These are phyloP conservation scores for Phaffomyces antillensis DNA, from an alignment of 805 yeast species.

Conservation along the genomic window DNA sequence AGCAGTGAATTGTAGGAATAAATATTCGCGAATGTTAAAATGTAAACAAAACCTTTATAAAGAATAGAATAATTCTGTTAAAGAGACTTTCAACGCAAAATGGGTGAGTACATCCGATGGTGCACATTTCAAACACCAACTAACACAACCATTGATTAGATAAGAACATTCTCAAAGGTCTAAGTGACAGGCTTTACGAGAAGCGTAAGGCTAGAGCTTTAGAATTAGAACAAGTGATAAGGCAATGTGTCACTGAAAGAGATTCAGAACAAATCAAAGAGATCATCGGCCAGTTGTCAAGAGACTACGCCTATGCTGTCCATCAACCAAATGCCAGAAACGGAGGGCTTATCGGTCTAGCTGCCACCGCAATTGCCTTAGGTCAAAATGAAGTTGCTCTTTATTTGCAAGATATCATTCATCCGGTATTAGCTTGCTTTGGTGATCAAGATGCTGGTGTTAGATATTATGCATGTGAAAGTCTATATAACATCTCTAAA, in stretches of 20 bases:
- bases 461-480: constrained; percentile 93
- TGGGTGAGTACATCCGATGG: not conserved
- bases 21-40: too few relatives aligned
- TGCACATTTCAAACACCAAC: not conserved
- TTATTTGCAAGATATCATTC: constrained; percentile 78
- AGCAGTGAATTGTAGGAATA: constrained; percentile 10
- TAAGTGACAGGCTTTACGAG: constrained; percentile 68
- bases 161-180: constrained; percentile 57
- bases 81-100: not conserved
- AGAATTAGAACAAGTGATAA: constrained; percentile 71
- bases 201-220: constrained; percentile 72
- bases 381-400: constrained; percentile 78
- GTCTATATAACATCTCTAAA: constrained; percentile 90
- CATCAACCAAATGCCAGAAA: constrained; percentile 85
- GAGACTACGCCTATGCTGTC: constrained; percentile 73
- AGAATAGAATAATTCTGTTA: too few relatives aligned
- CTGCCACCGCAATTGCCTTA: constrained; percentile 90
- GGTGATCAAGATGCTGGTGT: constrained; percentile 98
- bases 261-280: constrained; percentile 53
- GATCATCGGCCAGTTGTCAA: constrained; percentile 65
- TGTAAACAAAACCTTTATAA: too few relatives aligned
- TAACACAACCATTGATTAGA: constrained; percentile 32
- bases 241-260: constrained; percentile 54
- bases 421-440: constrained; percentile 91
- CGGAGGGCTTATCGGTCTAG: constrained; percentile 94